Percentiles rank a stretch among this genome's conserved stretches.
Conservation (phyloP, 352 stramenopile species). For the Globisporangium mamillatum region DNA sequence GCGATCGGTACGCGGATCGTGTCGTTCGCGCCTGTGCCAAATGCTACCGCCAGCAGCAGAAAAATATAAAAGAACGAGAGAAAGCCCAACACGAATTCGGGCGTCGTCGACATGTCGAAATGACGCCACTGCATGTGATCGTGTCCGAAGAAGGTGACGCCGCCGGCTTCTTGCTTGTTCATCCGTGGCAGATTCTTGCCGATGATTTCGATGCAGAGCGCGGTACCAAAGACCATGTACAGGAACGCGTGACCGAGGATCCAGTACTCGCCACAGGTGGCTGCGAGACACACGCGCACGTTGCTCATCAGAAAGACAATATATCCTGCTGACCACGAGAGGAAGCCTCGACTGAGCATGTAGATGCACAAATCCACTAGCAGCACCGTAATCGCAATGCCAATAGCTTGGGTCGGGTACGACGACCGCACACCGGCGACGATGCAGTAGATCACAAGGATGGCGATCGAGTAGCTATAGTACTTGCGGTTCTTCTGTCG, state of each 20-base stretch:
- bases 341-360: conserved; percentile 63
- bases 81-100: conserved; percentile 80
- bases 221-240: conserved; percentile 78
- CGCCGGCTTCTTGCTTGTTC: conserved; percentile 78
- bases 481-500: conserved; percentile 46
- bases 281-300: conserved; percentile 66
- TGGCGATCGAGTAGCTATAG: conserved; percentile 44
- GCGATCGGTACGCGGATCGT: conserved; percentile 49
- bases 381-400: conserved; percentile 63
- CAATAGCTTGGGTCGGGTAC: conserved; percentile 61
- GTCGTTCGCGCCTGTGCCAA: conserved; percentile 50
- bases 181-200: conserved; percentile 76
- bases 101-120: conserved; percentile 71
- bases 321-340: conserved; percentile 78
- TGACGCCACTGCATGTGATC: conserved; percentile 63
- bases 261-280: conserved; percentile 71
- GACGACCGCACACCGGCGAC: conserved; percentile 49
- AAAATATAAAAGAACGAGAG: conserved; percentile 87
- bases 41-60: conserved; percentile 72
- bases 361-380: conserved; percentile 74
- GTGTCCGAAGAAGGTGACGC: conserved; percentile 83
- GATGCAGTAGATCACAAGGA: conserved; percentile 58
- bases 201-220: conserved; percentile 81
- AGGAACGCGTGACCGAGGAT: conserved; percentile 75
- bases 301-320: conserved; percentile 78